Percentiles rank a stretch among this genome's conserved stretches.
Evolutionary conservation across 257 asterid genomes (phyloP).

Genomic region (Rhazya stricta): DNA sequence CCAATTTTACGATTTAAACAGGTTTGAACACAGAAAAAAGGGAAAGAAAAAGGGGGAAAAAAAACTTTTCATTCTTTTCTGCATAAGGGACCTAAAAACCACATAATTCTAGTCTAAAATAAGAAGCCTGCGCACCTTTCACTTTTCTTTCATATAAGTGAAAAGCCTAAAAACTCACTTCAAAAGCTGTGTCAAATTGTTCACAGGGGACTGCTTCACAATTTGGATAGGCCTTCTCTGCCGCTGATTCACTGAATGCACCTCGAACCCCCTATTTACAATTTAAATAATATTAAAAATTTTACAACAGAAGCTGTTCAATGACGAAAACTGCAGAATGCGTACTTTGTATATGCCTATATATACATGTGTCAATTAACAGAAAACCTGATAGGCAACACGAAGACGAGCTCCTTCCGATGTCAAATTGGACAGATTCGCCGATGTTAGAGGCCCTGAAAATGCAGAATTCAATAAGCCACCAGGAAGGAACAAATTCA

Average conservation of each 20-base stretch:
- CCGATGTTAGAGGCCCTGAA: conserved; percentile 89
- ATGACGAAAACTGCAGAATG: not conserved
- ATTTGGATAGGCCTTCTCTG: conserved; percentile 94
- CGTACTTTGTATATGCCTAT: not conserved
- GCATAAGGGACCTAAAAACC: not conserved
- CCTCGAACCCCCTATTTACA: conserved; percentile 75
- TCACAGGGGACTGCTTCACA: conserved; percentile 98
- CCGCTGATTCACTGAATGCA: conserved; percentile 94
- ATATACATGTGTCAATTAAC: not conserved
- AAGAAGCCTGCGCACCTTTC: not conserved
- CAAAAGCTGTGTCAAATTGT: conserved; percentile 92
- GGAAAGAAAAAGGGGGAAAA: not conserved
- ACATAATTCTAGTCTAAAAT: not conserved
- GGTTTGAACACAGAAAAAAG: not conserved
- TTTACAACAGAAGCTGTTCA: not conserved
- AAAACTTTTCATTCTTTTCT: not conserved
- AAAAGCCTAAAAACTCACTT: conserved; percentile 38
- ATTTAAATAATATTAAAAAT: conserved; percentile 7
- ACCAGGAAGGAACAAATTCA: not conserved
- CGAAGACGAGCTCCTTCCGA: conserved; percentile 85
- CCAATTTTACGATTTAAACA: not conserved
- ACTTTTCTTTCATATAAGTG: not conserved
- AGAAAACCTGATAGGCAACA: conserved; percentile 90
- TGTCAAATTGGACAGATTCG: conserved; percentile 56
- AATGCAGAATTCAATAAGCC: conserved; percentile 10